Base-by-base conservation (phyloP, 495 filamentous ascomycete genomes). In the Penicillium longicatenatum region DNA sequence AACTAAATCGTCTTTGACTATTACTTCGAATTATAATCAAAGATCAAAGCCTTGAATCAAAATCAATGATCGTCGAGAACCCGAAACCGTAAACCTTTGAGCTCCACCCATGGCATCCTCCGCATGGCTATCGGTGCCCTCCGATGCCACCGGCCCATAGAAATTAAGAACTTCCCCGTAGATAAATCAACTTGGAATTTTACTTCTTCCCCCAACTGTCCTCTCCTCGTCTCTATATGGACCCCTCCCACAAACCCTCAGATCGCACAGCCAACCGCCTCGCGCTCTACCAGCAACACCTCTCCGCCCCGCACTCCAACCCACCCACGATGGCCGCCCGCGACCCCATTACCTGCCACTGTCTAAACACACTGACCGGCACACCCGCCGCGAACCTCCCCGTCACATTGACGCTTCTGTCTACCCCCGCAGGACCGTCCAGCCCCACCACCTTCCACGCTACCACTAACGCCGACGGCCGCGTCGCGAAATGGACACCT, bases 401-500 rank as follows among this genome's bases (percentile, higher is more conserved):
- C 43, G 84, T 84, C 42, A 78, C 75, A 10, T 73, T 88, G 50
- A 84, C 78, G 0, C 76, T 85, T 30, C 55, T 81, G 10, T 74
- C 74, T 9, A 39, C 65, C 26, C 43, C 71, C 30, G 53, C 71
- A 4, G 66, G 61, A 53, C 20, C 60, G 43, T 61, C 66, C 52
- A 75, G 58, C 49, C 73, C 68, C 22, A 65, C 75, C 24, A 75
- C 76, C 50, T 89, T 86, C 75, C 83, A 79, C 42, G 87, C 84
- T 24, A 79, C 73, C 8, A 98, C 94, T 54, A 88, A 96, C 76
- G 76, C 83, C 60, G 94, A 98, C 76, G 94, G 94, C 57, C 86
- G 94, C 51, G 86, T 98, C 62, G 84, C 84, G 21, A 77, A 77
- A 43, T 98, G 94, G 94, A 81, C 82, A 4, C 79, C 86, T 4